Percentiles rank a stretch among this genome's conserved stretches.
phyloP scores from a whole-genome alignment of 2,329 filamentous ascomycete species.

The Mycocentrospora acerina region DNA sequence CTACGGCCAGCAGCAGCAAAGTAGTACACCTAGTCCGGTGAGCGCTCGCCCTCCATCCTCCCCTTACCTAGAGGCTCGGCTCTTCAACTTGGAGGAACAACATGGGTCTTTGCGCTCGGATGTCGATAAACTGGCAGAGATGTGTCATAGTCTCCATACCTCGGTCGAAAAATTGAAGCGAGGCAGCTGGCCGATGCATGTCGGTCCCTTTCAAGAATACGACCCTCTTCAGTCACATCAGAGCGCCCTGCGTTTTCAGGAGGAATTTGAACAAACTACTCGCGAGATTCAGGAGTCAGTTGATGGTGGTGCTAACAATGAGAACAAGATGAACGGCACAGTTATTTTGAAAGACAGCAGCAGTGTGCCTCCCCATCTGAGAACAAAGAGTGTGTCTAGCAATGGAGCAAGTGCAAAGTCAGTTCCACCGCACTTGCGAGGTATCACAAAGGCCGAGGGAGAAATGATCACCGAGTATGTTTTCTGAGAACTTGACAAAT shows the following conservation, averaged over 20 bases:
- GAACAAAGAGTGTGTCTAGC: constrained; percentile 4
- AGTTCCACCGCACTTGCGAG: constrained; percentile 20
- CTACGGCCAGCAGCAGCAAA: not conserved
- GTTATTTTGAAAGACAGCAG: constrained; percentile 4
- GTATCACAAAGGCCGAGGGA: constrained; percentile 1
- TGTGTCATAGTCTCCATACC: constrained; percentile 15
- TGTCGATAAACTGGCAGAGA: constrained; percentile 15
- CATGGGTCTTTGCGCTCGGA: constrained; percentile 16
- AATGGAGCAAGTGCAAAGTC: constrained; percentile 10
- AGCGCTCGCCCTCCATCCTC: constrained; percentile 9
- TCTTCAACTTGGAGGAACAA: constrained; percentile 19
- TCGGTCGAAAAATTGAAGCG: constrained; percentile 24
- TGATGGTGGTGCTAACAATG: constrained; percentile 8
- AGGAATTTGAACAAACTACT: constrained; percentile 20
- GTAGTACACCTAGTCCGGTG: constrained; percentile 13
- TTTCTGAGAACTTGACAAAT: not conserved
- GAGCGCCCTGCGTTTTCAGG: constrained; percentile 10
- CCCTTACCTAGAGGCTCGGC: constrained; percentile 18
- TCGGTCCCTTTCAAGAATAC: constrained; percentile 15
- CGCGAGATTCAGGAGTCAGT: constrained; percentile 8
- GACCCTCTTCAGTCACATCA: constrained; percentile 13
- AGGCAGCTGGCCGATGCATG: constrained; percentile 17
- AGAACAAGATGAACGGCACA: constrained; percentile 10
- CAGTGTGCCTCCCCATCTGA: constrained; percentile 9
- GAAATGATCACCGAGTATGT: constrained; percentile 7